phyloP scores from a whole-genome alignment of 352 stramenopile genomes.

The Globisporangium paddicum region DNA sequence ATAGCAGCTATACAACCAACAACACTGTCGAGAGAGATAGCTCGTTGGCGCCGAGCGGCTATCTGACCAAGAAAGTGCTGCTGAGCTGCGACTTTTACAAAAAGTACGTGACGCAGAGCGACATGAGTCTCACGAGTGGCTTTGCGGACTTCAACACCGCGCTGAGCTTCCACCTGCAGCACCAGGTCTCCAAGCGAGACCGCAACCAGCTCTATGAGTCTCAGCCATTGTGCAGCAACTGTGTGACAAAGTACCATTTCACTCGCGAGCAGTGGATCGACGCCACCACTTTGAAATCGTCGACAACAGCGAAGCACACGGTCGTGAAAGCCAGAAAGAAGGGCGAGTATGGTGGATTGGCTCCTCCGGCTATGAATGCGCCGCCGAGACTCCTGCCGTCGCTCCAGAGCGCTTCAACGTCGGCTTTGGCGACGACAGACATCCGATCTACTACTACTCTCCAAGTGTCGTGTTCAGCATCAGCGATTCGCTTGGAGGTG shows the following conservation, averaged over 20 bases:
- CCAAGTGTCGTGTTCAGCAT: slow-evolving; percentile 1
- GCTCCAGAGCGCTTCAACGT: background rate
- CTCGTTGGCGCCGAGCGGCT: slow-evolving; percentile 27
- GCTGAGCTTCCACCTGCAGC: slow-evolving; percentile 52
- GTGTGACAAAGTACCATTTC: slow-evolving; percentile 38
- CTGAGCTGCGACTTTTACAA: slow-evolving; percentile 68
- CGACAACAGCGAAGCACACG: background rate
- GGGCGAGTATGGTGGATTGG: background rate
- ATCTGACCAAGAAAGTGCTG: slow-evolving; percentile 61
- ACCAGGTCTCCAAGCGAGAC: slow-evolving; percentile 46
- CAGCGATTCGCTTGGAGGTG: background rate
- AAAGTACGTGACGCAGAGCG: slow-evolving; percentile 26
- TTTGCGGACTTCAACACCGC: slow-evolving; percentile 30
- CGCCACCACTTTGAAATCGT: too few species aligned
- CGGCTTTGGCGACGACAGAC: background rate
- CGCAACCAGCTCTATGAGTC: slow-evolving; percentile 51
- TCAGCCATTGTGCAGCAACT: slow-evolving; percentile 42
- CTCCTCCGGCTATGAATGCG: background rate
- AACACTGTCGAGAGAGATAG: background rate
- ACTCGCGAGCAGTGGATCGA: slow-evolving; percentile 38
- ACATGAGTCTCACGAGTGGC: slow-evolving; percentile 42
- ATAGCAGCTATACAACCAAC: background rate
- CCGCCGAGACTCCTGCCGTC: slow-evolving; percentile 12
- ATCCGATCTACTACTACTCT: too few species aligned
- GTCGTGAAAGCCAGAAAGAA: slow-evolving; percentile 10